Conservation (phyloP, 108 stramenopile genomes). For the Cyclostephanos tholiformis region DNA sequence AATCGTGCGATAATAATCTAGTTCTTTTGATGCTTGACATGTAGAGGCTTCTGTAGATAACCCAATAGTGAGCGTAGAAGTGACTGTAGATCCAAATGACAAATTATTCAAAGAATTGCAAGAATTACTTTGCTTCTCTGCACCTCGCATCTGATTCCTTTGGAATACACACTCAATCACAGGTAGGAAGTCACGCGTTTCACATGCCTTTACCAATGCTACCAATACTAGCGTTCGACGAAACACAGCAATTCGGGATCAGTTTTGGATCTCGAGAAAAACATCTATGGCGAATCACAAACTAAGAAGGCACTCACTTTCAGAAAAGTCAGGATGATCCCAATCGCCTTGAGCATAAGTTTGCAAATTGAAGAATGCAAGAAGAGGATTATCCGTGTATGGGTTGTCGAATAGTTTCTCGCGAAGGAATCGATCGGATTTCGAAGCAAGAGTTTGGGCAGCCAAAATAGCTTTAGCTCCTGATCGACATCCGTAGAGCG, state of each 20-base stretch:
- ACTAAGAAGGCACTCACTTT: constrained; percentile 24
- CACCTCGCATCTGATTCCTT: constrained; percentile 51
- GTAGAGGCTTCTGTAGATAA: constrained; percentile 12
- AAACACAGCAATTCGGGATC: background rate
- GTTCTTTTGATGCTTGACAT: constrained; percentile 26
- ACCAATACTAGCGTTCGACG: constrained; percentile 53
- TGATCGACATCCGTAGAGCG: constrained; percentile 66
- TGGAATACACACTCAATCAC: constrained; percentile 71
- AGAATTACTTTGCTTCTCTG: constrained; percentile 10
- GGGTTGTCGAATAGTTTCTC: constrained; percentile 49
- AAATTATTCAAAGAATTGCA: constrained; percentile 8
- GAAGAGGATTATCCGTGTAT: constrained; percentile 59
- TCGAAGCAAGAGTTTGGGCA: constrained; percentile 22
- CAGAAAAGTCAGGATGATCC: constrained; percentile 80
- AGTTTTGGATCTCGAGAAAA: background rate
- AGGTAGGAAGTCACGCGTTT: constrained; percentile 77
- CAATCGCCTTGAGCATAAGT: constrained; percentile 73
- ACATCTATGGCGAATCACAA: background rate
- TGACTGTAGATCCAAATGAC: constrained; percentile 42
- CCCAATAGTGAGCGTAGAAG: constrained; percentile 16
- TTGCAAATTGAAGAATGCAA: constrained; percentile 75
- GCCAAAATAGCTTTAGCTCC: constrained; percentile 62
- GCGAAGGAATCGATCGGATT: constrained; percentile 28
- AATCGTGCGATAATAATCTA: constrained; percentile 80
- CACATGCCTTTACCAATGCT: constrained; percentile 77